A percentile compares a stretch with the other conserved stretches of the same genome.
Conservation (phyloP, 2,329 filamentous ascomycete genomes). For the Colletotrichum sp. region DNA sequence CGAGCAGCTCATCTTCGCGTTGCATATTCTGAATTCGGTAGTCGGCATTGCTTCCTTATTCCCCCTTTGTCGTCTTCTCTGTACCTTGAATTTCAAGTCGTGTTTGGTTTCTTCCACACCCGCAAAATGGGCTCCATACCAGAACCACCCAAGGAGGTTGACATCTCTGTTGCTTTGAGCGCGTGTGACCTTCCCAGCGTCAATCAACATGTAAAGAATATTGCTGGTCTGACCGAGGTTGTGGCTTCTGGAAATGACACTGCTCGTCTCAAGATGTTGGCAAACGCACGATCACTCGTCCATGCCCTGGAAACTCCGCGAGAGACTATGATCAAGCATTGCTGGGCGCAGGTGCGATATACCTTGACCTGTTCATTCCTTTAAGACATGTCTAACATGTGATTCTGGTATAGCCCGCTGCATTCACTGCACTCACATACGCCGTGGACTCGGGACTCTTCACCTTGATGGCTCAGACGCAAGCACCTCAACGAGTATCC, state of each 20-base stretch:
- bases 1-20: not conserved
- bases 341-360: conserved; percentile 44
- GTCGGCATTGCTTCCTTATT: not conserved
- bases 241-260: not conserved
- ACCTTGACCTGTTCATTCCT: rapidly evolving
- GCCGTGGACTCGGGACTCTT: conserved; percentile 42
- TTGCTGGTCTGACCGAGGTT: not conserved
- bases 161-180: not conserved
- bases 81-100: not conserved
- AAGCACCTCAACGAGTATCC: not conserved
- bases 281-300: not conserved
- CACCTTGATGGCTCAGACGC: conserved; percentile 31
- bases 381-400: rapidly evolving
- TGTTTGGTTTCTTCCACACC: not conserved
- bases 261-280: not conserved
- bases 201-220: not conserved
- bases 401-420: conserved; percentile 21
- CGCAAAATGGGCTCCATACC: not conserved
- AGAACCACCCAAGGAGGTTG: not conserved
- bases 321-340: conserved; percentile 52
- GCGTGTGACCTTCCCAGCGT: not conserved
- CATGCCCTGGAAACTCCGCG: conserved; percentile 48
- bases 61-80: not conserved
- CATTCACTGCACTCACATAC: conserved; percentile 28
- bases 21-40: not conserved